Conservation (phyloP, 352 stramenopile species). For the Phytopythium ostracodes region DNA sequence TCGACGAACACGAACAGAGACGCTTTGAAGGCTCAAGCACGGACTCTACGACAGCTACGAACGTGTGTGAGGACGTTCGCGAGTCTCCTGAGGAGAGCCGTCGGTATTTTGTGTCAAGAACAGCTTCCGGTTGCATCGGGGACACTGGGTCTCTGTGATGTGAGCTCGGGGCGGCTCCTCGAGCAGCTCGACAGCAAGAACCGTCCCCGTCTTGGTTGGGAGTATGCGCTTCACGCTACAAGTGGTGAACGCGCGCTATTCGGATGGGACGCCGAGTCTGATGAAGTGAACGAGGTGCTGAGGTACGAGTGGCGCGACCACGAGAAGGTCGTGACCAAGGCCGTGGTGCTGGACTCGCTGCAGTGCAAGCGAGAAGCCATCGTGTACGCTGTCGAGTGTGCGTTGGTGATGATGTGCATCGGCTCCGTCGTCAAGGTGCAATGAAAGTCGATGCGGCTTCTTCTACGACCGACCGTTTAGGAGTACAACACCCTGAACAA, state of each 20-base stretch:
- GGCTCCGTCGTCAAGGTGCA: slow-evolving; percentile 30
- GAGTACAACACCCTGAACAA: not conserved
- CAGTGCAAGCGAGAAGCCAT: slow-evolving; percentile 39
- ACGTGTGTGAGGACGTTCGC: slow-evolving; percentile 25
- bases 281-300: slow-evolving; percentile 17
- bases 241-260: slow-evolving; percentile 15
- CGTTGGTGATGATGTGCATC: slow-evolving; percentile 32
- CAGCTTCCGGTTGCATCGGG: not conserved
- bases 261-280: slow-evolving; percentile 34
- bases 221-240: slow-evolving; percentile 3
- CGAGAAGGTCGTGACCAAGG: slow-evolving; percentile 24
- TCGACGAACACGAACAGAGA: slow-evolving; percentile 9
- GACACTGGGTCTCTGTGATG: slow-evolving; percentile 7
- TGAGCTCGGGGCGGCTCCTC: slow-evolving; percentile 17
- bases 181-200: slow-evolving; percentile 28
- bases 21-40: not conserved
- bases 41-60: slow-evolving; percentile 27
- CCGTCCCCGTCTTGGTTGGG: slow-evolving; percentile 9
- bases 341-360: slow-evolving; percentile 40
- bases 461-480: not conserved
- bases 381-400: slow-evolving; percentile 37
- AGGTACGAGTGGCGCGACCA: slow-evolving; percentile 5
- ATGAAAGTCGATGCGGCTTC: slow-evolving; percentile 8
- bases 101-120: not conserved
- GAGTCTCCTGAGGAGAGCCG: not conserved